Evolutionary conservation across 176 grass and related monocot genomes (phyloP).

Genomic region (Oryza coarctata): DNA sequence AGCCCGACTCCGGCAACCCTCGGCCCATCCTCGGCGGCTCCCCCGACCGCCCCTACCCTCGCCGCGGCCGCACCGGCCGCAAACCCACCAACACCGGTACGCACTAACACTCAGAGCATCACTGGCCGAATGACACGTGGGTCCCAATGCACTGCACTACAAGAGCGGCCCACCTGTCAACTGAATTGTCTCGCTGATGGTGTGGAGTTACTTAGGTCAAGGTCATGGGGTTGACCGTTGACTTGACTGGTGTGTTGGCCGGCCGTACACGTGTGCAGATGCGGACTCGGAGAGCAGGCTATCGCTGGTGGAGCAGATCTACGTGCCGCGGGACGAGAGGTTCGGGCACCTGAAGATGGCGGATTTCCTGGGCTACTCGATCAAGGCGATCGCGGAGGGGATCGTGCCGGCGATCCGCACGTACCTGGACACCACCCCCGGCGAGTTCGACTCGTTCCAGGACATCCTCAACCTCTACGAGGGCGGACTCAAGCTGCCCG

Average conservation of each 20-base stretch:
- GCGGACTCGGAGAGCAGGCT: constrained; percentile 51
- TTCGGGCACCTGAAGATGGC: constrained; percentile 69
- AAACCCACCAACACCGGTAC: constrained; percentile 35
- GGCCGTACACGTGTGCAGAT: constrained; percentile 12
- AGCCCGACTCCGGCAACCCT: constrained; percentile 2
- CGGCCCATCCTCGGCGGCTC: constrained; percentile 3
- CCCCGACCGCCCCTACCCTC: constrained; percentile 12
- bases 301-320: constrained; percentile 45
- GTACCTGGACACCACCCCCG: constrained; percentile 35
- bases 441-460: constrained; percentile 67
- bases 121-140: too few species aligned
- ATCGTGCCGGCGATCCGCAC: constrained; percentile 47
- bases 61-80: constrained; percentile 31
- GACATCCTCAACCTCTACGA: constrained; percentile 60
- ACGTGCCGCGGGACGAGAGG: constrained; percentile 70
- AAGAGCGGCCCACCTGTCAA: too few species aligned
- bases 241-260: not conserved
- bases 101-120: too few species aligned
- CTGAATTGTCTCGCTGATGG: too few species aligned
- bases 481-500: constrained; percentile 49
- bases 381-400: constrained; percentile 47
- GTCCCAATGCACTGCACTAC: too few species aligned
- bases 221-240: not conserved
- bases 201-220: too few species aligned
- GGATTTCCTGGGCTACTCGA: constrained; percentile 55